Evolutionary conservation across 306 rosid species (phyloP), one percentile per base, ranked within the genome.

Genomic region (Rubus idaeus): DNA sequence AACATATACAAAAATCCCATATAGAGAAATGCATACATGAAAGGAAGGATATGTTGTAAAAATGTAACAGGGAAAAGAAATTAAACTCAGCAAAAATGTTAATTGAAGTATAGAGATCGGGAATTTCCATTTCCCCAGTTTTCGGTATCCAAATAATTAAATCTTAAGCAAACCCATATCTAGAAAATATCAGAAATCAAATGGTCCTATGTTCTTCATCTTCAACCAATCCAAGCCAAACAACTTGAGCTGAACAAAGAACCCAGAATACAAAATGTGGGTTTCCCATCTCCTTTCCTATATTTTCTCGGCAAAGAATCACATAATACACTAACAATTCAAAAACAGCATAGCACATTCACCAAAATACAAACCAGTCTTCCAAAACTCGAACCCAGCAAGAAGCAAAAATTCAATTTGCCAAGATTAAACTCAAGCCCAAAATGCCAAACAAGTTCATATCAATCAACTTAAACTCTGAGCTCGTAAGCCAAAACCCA

Each of bases 71-170:
- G 62, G 49, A 41, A 55, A 14, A 30, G n/a, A 61, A 64, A 46
- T 20, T 2, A 52, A 47, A 55, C 16, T 18, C 6, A 10, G 66
- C 45, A 45, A 69, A 73, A 53, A 66, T 13, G 8, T 40, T 11
- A 40, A 37, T n/a, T 64, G 73, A 62, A 40, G 56, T 40, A 5
- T 30, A 60, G 76, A 84, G 73, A 81, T 81, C 83, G 30, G 20
- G 49, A 61, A 60, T 61, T 71, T 17, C 20, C 37, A 46, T 10
- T 47, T 35, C 44, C 55, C 18, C 53, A 52, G 14, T 47, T 57
- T 56, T 14, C 49, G 30, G 50, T 52, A 26, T 60, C 61, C 20
- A 56, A 64, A 66, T 4, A 72, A 35, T 61, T 72, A 49, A 47
- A 6, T 47, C 0, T 44, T 52, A 4, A 37, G n/a, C 4, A 51